Evolutionary conservation across 352 stramenopile species (phyloP), one percentile per base, ranked within the genome.

Genomic region (Phytophthora sp.): DNA sequence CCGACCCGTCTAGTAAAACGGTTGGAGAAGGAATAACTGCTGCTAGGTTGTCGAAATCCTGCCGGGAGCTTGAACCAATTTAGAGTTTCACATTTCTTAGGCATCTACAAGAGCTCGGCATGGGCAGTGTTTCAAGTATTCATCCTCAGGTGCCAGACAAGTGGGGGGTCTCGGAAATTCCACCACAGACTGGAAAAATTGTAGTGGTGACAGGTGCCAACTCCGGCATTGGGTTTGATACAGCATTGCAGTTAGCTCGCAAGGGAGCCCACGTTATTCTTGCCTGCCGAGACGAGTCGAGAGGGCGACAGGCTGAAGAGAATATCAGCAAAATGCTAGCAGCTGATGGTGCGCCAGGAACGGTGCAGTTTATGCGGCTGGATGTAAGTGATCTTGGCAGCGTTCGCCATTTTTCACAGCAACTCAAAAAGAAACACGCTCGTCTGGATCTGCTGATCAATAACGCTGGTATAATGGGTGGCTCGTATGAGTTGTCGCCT

Each of bases 381-480:
- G 77, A 84, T 48, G 18, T 84, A 48, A 60, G 60, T 34, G 56
- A 59, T 17, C 31, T 82, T 13, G 50, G 32, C 45, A 81, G 65
- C 32, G 63, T 84, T 20, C 56, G 57, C 2, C 49, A 12, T 8
- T 87, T 87, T 41, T 42, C 46, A 5, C 38, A 56, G 8, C 38
- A 46, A 13, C 72, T 81, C 43, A 54, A 42, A 10, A 42, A 21
- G 5, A 39, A 31, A 4, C 49, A 68, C 35, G 45, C 61, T 8
- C 62, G 51, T 2, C 37, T 89, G 5, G 69, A 87, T 44, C 4
- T 86, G 20, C 66, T 89, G 5, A 53, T 89, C 43, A 87, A 86
- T 73, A 87, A 87, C 41, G 79, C 77, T 9, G 79, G 79, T 10
- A 66, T 81, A 27, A 67, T 81, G 27, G 70, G 62, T 0, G 31